Base-by-base conservation (phyloP, 768 basidiomycete species). In the Termitomyces heimii region DNA sequence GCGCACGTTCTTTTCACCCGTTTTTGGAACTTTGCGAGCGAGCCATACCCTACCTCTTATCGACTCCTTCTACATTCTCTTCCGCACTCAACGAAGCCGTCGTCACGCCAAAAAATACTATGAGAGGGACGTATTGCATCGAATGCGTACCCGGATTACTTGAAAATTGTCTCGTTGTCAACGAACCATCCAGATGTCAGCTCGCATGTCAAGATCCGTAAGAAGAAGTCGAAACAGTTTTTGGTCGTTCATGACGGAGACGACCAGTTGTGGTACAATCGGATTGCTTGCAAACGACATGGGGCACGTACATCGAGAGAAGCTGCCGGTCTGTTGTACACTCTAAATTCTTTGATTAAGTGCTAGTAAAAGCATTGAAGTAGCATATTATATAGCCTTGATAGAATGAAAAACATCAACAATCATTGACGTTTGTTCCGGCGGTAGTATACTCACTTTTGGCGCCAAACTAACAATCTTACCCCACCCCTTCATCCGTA, bases 401-500 rank as follows among this genome's bases (percentile, higher is more conserved):
- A 26, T 22, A 24, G 16, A 29, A 39, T 9, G 47, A 12, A 18
- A 28, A 32, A 34, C 18, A 14, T 52, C 18, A 39, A 26, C 7
- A n/a, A n/a, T 7, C 16, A 28, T 28, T n/a, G n/a, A 28, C n/a
- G 10, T 52, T 20, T n/a, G n/a, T 40, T 20, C 18, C 5, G 28
- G 24, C 37, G 18, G 24, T 39, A 18, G 37, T 28, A 29, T 4
- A 70, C 75, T 64, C 68, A 94, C 94, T 78, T 93, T 93, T 52
- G 94, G 94, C 62, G 94, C 95, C 66, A 97, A 71, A 72, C 87
- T 89, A 55, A 92, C 85, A 62, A 98, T 90, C 73, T 98, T 97
- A 7, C 89, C 86, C 95, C 95, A 98, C 0, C 94, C 93, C 68
- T 92, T 88, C 80, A 90, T 80, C 60, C 93, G 78, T 69, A 98